Evolutionary conservation across 495 filamentous ascomycete genomes (phyloP).

Genomic region (Tuber calosporum): DNA sequence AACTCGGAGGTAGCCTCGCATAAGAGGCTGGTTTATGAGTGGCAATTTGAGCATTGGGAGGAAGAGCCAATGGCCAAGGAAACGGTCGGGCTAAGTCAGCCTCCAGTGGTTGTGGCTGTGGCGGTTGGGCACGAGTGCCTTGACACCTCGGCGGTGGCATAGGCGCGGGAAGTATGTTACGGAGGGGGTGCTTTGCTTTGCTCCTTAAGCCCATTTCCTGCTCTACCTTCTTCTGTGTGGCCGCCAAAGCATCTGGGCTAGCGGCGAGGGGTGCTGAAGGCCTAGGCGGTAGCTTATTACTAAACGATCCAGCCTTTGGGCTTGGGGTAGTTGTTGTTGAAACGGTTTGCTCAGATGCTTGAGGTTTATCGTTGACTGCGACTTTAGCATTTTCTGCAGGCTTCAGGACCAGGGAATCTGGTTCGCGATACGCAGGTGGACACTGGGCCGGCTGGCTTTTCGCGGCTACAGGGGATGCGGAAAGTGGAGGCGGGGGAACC

Average conservation of each 20-base stretch:
- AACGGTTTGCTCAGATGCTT: not conserved
- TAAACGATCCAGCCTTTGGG: not conserved
- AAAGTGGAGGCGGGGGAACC: not conserved
- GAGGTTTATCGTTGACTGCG: not conserved
- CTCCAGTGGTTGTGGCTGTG: not conserved
- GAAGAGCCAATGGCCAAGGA: not conserved
- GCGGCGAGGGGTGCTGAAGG: not conserved
- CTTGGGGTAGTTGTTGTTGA: not conserved
- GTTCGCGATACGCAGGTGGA: not conserved
- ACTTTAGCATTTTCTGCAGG: not conserved
- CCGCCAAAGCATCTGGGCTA: constrained; percentile 14
- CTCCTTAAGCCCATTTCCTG: constrained; percentile 8
- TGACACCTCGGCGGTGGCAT: not conserved
- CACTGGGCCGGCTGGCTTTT: not conserved
- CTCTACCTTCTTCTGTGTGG: constrained; percentile 23
- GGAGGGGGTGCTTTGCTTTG: not conserved
- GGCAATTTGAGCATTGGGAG: not conserved
- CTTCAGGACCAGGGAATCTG: not conserved
- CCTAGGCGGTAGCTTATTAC: not conserved
- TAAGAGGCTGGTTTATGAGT: not conserved
- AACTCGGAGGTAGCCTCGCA: not conserved
- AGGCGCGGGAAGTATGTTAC: not conserved
- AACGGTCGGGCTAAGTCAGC: not conserved
- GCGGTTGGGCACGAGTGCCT: not conserved
- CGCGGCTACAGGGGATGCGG: not conserved